A percentile compares a stretch with the other conserved stretches of the same genome.
These are phyloP conservation scores for Telopea speciosissima DNA, from an alignment of 177 flowering plant genomes.

Conservation along the genomic window DNA sequence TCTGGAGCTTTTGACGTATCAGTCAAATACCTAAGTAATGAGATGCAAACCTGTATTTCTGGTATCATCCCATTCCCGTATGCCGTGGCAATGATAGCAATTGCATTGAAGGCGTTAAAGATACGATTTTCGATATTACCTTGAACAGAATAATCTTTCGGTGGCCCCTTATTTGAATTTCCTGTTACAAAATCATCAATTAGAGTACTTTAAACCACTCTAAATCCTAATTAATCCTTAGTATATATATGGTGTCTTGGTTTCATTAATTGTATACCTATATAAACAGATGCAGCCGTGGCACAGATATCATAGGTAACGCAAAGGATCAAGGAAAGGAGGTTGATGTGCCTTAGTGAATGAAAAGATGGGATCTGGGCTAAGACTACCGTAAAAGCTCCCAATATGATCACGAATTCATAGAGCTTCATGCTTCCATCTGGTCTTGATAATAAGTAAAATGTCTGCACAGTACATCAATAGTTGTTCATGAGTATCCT, in stretches of 20 bases:
- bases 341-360: slow-evolving; percentile 80
- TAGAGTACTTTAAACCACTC: no score
- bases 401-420: slow-evolving; percentile 69
- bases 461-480: slow-evolving; percentile 35
- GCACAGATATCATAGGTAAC: slow-evolving; percentile 72
- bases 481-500: no score
- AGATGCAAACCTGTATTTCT: slow-evolving; percentile 68
- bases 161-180: slow-evolving; percentile 56
- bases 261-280: slow-evolving; percentile 44
- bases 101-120: slow-evolving; percentile 74
- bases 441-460: slow-evolving; percentile 54
- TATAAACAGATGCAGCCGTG: slow-evolving; percentile 62
- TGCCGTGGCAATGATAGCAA: slow-evolving; percentile 77
- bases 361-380: slow-evolving; percentile 95
- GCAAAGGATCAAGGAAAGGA: slow-evolving; percentile 66
- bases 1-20: no score
- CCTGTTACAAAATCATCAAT: slow-evolving; percentile 30
- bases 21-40: no score
- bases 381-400: slow-evolving; percentile 61
- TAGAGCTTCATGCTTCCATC: slow-evolving; percentile 64
- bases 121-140: slow-evolving; percentile 22
- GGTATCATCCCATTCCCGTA: slow-evolving; percentile 94
- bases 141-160: slow-evolving; percentile 49
- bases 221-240: no score
- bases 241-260: no score